Evolutionary conservation across 768 basidiomycete genomes (phyloP).

Genomic region (Pleurotus salmoneostramineus): DNA sequence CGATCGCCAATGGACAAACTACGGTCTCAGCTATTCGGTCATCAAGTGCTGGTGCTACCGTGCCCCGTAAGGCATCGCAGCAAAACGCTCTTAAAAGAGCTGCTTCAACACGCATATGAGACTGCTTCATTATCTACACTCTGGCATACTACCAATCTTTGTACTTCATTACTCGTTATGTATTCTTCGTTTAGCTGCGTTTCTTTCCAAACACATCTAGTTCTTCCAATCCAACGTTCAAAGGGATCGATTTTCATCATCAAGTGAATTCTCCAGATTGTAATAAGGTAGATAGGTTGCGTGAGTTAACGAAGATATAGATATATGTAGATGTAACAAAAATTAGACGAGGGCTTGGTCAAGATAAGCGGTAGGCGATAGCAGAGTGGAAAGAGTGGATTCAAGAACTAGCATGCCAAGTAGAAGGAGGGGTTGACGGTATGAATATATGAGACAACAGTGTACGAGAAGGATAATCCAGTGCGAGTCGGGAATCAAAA

Average conservation of each 20-base stretch:
- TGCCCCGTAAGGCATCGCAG: background rate
- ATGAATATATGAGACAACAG: no score
- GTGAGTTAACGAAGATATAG: no score
- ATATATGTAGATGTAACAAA: background rate
- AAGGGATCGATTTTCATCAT: background rate
- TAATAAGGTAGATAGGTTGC: no score
- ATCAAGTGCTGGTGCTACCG: background rate
- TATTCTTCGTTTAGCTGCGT: background rate
- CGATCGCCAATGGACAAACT: background rate
- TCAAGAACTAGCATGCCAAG: no score
- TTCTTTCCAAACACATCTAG: background rate
- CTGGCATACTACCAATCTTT: background rate
- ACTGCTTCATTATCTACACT: background rate
- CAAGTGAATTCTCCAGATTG: background rate
- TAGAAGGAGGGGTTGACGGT: no score
- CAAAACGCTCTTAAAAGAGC: slow-evolving; percentile 1
- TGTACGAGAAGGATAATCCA: background rate
- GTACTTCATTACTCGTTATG: background rate
- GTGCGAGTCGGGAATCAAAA: background rate
- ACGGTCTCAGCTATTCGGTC: background rate
- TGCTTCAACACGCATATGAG: background rate
- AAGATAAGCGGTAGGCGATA: background rate
- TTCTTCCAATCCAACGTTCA: no score
- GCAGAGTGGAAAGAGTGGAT: no score
- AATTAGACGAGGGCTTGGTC: background rate